Conservation (phyloP, 192 early-diverging fungal species). For the Obelidium mucronatum region DNA sequence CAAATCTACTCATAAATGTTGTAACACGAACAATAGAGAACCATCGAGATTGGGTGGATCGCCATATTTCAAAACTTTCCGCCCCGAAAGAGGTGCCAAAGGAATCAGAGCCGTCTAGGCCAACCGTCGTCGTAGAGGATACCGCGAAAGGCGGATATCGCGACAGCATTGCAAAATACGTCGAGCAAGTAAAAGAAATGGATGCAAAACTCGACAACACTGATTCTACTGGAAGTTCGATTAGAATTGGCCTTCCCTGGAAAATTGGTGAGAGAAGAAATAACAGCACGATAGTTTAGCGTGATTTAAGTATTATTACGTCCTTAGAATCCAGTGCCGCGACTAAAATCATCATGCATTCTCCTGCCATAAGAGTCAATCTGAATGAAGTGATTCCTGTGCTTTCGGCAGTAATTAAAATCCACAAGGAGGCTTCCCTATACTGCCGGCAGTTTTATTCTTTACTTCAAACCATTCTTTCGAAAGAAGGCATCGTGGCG, state of each 20-base stretch:
- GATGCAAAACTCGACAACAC: background rate
- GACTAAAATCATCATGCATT: conserved; percentile 56
- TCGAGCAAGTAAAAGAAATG: too few relatives aligned
- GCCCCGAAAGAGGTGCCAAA: too few relatives aligned
- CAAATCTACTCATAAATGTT: conserved; percentile 33
- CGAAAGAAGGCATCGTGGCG: conserved; percentile 12
- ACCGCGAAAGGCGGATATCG: too few relatives aligned
- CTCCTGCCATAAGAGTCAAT: conserved; percentile 41
- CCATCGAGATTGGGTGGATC: conserved; percentile 46
- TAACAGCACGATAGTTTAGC: too few relatives aligned
- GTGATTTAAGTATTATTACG: too few relatives aligned
- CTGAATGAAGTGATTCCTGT: conserved; percentile 59
- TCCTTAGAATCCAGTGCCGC: conserved; percentile 25
- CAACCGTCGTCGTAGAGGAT: too few relatives aligned
- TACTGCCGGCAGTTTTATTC: conserved; percentile 2
- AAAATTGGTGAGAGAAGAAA: conserved; percentile 39
- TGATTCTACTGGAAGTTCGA: conserved; percentile 22
- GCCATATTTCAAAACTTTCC: conserved; percentile 23
- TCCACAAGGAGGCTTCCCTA: conserved; percentile 18
- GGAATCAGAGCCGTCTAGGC: too few relatives aligned
- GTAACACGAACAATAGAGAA: conserved; percentile 23
- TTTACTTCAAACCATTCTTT: conserved; percentile 25
- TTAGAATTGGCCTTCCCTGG: conserved; percentile 43
- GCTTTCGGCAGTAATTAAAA: conserved; percentile 10
- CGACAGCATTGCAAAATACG: too few relatives aligned